These are phyloP conservation scores for Suhomyces vadensis DNA, from an alignment of 805 yeast species.

Conservation along the genomic window DNA sequence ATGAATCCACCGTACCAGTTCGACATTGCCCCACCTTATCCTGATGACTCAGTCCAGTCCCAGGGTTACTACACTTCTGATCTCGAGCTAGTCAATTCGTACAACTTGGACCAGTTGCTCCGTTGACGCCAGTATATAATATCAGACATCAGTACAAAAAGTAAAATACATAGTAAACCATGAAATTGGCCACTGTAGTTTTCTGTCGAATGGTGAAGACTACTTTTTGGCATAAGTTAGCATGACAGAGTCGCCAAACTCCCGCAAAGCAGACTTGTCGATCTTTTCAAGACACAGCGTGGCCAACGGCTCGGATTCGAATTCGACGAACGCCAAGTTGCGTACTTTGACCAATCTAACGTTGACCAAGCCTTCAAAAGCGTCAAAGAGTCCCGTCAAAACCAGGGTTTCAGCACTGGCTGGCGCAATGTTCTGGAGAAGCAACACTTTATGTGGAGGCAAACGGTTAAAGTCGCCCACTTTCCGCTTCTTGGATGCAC, in stretches of 20 bases:
- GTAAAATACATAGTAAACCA: no score
- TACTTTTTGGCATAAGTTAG: constrained; percentile 39
- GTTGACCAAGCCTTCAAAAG: constrained; percentile 61
- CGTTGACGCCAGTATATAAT: background rate
- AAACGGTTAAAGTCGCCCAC: constrained; percentile 26
- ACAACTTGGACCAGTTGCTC: constrained; percentile 9
- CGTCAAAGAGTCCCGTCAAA: constrained; percentile 48
- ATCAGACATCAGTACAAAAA: no score
- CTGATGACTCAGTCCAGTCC: no score
- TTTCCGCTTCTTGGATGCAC: constrained; percentile 7
- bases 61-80: background rate
- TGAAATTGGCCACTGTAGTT: no score
- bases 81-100: constrained; percentile 8
- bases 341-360: constrained; percentile 66
- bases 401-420: constrained; percentile 17
- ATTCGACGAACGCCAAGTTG: constrained; percentile 81
- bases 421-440: constrained; percentile 64
- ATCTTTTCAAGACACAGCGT: constrained; percentile 26
- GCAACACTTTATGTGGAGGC: constrained; percentile 71
- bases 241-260: constrained; percentile 24
- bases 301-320: constrained; percentile 55
- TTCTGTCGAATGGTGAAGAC: background rate
- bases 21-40: no score
- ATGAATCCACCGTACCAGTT: no score
- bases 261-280: constrained; percentile 10